These are phyloP conservation scores for Stephania cephalantha DNA, from an alignment of 164 flowering plant species.

Conservation along the genomic window DNA sequence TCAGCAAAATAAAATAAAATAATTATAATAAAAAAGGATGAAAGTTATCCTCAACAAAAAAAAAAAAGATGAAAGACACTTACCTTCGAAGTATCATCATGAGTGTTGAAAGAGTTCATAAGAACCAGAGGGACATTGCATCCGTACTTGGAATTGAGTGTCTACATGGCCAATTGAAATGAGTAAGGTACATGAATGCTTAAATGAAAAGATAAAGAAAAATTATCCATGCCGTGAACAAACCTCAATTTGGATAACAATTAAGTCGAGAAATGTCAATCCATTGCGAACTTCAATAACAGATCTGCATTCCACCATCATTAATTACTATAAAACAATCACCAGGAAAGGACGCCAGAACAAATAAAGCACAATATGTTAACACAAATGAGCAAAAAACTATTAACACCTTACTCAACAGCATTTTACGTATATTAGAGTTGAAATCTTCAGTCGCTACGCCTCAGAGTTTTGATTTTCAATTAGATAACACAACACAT, in stretches of 20 bases:
- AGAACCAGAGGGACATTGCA: conserved; percentile 89
- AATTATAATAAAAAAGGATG: not conserved
- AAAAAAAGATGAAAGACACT: not conserved
- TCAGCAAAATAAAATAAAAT: not conserved
- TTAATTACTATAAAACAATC: not conserved
- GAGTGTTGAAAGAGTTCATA: conserved; percentile 93
- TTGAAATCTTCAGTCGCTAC: not conserved
- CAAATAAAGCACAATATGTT: not conserved
- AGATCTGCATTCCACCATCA: conserved; percentile 44
- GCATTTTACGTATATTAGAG: not conserved
- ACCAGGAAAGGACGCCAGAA: not conserved
- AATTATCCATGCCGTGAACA: not conserved
- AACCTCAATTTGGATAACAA: conserved; percentile 96
- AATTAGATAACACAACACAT: too few relatives aligned
- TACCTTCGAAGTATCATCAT: conserved; percentile 87
- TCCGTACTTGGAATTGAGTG: conserved; percentile 81
- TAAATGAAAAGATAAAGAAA: not conserved
- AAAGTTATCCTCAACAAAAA: conserved; percentile 40
- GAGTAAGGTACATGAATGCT: conserved; percentile 1
- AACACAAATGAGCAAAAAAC: not conserved
- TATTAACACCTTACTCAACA: not conserved
- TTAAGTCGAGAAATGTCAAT: conserved; percentile 89
- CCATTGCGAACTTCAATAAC: conserved; percentile 98
- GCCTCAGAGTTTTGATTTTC: too few relatives aligned
- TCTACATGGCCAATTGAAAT: conserved; percentile 28